Percentiles rank a stretch among this genome's conserved stretches.
phyloP scores from a whole-genome alignment of 208 protist species.

The Trypanosoma lewisi region DNA sequence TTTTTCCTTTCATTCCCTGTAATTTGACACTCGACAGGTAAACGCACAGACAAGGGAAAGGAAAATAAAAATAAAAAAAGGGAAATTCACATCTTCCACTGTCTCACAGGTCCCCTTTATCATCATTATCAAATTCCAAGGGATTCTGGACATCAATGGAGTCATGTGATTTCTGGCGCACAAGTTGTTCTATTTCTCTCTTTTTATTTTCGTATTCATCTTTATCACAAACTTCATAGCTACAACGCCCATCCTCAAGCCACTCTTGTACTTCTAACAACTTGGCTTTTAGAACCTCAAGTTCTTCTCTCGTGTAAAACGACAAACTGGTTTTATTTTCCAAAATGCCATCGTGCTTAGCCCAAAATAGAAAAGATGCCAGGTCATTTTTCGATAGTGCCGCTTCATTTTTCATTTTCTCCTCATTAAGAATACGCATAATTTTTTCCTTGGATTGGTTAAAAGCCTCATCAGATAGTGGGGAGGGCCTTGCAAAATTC shows the following conservation, averaged over 20 bases:
- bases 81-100: background rate
- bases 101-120: constrained; percentile 35
- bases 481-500: constrained; percentile 35
- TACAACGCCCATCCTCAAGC: constrained; percentile 76
- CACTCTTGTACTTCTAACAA: constrained; percentile 48
- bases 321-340: constrained; percentile 39
- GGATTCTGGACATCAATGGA: background rate
- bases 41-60: background rate
- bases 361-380: constrained; percentile 79
- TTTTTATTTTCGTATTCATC: constrained; percentile 55
- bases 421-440: constrained; percentile 41
- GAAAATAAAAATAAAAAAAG: background rate
- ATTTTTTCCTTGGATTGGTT: constrained; percentile 40
- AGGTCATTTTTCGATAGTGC: constrained; percentile 78
- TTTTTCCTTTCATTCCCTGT: too few relatives aligned
- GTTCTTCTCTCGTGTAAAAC: constrained; percentile 20
- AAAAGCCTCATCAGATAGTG: constrained; percentile 32
- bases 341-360: constrained; percentile 59
- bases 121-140: constrained; percentile 10
- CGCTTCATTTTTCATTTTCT: constrained; percentile 54
- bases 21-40: too few relatives aligned
- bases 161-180: constrained; percentile 20
- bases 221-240: constrained; percentile 47
- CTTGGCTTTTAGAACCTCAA: constrained; percentile 31
- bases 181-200: constrained; percentile 39